These are phyloP conservation scores for Clarireedia sp. DNA, from an alignment of 2,329 filamentous ascomycete genomes.

Conservation along the genomic window DNA sequence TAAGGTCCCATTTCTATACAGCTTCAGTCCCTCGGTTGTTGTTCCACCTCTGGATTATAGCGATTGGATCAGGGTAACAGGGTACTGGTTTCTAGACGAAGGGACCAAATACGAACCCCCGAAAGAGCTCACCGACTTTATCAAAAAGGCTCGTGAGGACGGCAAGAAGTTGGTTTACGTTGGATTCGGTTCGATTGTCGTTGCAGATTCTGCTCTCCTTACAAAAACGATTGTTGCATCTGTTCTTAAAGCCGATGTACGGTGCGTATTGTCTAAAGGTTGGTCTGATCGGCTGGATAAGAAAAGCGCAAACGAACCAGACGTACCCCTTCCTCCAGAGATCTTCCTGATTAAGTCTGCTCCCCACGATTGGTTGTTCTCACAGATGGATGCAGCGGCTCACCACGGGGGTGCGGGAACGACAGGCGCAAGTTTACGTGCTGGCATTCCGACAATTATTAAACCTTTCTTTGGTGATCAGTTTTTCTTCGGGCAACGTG, in stretches of 20 bases:
- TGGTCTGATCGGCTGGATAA: slow-evolving; percentile 81
- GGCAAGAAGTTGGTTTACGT: slow-evolving; percentile 92
- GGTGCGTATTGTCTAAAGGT: slow-evolving; percentile 90
- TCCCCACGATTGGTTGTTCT: slow-evolving; percentile 95
- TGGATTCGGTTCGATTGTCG: slow-evolving; percentile 93
- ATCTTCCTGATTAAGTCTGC: slow-evolving; percentile 85
- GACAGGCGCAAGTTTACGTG: slow-evolving; percentile 84
- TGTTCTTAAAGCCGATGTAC: slow-evolving; percentile 82
- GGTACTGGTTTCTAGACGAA: slow-evolving; percentile 96
- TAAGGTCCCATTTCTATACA: slow-evolving; percentile 97
- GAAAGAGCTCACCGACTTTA: slow-evolving; percentile 69
- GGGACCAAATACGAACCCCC: slow-evolving; percentile 62
- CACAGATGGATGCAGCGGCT: slow-evolving; percentile 84
- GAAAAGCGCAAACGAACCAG: slow-evolving; percentile 42
- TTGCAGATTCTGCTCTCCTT: slow-evolving; percentile 79
- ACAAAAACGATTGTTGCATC: slow-evolving; percentile 91
- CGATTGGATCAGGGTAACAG: slow-evolving; percentile 95
- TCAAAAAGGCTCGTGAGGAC: slow-evolving; percentile 71
- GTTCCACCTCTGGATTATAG: slow-evolving; percentile 89
- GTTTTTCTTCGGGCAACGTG: slow-evolving; percentile 84
- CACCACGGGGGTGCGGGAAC: slow-evolving; percentile 95
- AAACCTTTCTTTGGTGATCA: slow-evolving; percentile 98
- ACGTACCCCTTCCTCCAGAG: slow-evolving; percentile 65
- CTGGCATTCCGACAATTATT: slow-evolving; percentile 88
- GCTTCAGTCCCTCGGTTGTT: slow-evolving; percentile 92